Conservation (phyloP, 2,329 filamentous ascomycete species). For the Cladorrhinum sp. region DNA sequence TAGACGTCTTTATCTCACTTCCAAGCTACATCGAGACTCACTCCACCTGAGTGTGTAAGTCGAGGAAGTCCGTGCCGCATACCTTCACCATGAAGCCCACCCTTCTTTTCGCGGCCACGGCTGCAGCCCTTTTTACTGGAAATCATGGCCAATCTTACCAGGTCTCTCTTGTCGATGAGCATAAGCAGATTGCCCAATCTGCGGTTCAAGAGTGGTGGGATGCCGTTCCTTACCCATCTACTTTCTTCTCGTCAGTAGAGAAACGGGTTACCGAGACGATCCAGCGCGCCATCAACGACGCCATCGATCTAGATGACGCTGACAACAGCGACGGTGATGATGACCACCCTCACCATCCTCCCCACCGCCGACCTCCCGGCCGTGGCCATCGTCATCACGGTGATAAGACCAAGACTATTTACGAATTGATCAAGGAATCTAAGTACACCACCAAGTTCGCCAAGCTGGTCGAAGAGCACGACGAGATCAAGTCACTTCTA, state of each 20-base stretch:
- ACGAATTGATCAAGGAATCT: constrained; percentile 71
- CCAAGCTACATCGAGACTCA: too few relatives aligned
- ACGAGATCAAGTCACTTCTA: constrained; percentile 67
- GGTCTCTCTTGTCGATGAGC: constrained; percentile 1
- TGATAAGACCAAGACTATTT: constrained; percentile 67
- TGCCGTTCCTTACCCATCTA: constrained; percentile 2
- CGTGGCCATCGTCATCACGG: constrained; percentile 29
- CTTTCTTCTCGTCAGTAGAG: constrained; percentile 13
- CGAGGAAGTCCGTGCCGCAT: not conserved
- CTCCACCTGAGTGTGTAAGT: not conserved
- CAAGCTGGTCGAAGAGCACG: constrained; percentile 69
- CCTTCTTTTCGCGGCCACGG: constrained; percentile 16
- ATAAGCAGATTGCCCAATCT: not conserved
- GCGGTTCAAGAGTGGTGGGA: constrained; percentile 18
- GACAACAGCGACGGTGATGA: constrained; percentile 3
- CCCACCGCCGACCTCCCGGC: constrained; percentile 20
- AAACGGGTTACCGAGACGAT: constrained; percentile 12
- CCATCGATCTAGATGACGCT: constrained; percentile 1
- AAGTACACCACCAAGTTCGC: constrained; percentile 76
- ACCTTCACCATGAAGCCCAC: constrained; percentile 15
- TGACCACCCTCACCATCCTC: constrained; percentile 8
- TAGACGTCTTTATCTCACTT: not conserved
- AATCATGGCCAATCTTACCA: constrained; percentile 5
- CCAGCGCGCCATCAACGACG: constrained; percentile 1
- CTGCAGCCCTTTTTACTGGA: constrained; percentile 17